Base-by-base conservation (phyloP, 176 grass and related monocot species). In the Bonia amplexicaulis region DNA sequence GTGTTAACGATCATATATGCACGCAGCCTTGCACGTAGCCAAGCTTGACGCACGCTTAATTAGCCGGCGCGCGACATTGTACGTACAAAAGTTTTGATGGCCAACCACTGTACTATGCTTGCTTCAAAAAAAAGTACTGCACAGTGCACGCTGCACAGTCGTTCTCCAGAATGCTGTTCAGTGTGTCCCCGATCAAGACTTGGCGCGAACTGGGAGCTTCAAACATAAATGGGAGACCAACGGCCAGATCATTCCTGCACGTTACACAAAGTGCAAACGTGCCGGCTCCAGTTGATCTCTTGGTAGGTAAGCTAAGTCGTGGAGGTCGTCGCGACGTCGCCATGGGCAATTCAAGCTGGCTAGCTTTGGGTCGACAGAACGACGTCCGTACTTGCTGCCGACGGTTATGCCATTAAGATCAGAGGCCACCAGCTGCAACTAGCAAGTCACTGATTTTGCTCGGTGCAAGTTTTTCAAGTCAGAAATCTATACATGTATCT, bases 151-250 rank as follows among this genome's bases (percentile, higher is more conserved):
- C 16, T 53, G 52, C n/a, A 12, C n/a, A 60, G 58, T 52, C 70
- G 70, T 74, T 51, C 40, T 61, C 40, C 53, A 27, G 39, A 37
- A 3, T 47, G 0, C 70, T 74, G 81, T 74, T 40, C 13, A 49
- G 27, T 9, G 29, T 20, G 57, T 4, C 57, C 69, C 69, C 9
- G 0, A 14, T 51, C 59, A 84, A 41, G 82, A 66, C 35, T 84
- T 85, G 33, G 61, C 62, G 55, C 48, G 46, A 67, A 77, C 61
- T 15, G 61, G 22, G 22, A 20, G 39, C 57, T 40, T 4, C 19
- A 6, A 35, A 42, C 82, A 75, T 75, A 76, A 66, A 84, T 84
- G 71, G 69, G 25, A 84, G 49, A 12, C 59, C 12, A 75, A 76
- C 33, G 27, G 62, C 27, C 62, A 14, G 33, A 65, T 16, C 14